Evolutionary conservation across 805 yeast genomes (phyloP).

Genomic region (Candida sakaeoensis): DNA sequence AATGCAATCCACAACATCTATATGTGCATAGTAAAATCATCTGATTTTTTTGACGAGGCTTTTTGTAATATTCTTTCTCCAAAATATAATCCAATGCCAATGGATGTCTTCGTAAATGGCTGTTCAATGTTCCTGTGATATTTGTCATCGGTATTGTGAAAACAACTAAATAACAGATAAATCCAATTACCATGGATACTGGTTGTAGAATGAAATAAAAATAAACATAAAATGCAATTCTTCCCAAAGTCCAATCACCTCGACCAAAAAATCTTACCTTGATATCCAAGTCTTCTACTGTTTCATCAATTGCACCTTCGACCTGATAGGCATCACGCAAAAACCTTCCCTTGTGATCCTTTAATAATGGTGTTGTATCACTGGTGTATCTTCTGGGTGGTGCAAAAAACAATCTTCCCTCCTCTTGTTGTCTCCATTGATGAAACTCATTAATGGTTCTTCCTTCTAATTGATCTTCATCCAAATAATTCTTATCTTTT

Average conservation of each 20-base stretch:
- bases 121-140: constrained; percentile 59
- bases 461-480: constrained; percentile 89
- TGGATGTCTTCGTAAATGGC: constrained; percentile 87
- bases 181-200: constrained; percentile 48
- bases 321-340: constrained; percentile 34
- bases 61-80: constrained; percentile 47
- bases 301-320: constrained; percentile 17
- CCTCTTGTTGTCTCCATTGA: constrained; percentile 79
- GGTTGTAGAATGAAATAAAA: constrained; percentile 75
- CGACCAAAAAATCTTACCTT: constrained; percentile 75
- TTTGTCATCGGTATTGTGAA: constrained; percentile 94
- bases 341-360: constrained; percentile 41
- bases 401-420: constrained; percentile 76
- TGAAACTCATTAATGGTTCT: constrained; percentile 79
- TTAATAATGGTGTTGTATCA: constrained; percentile 31
- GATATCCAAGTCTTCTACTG: constrained; percentile 26
- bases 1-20: constrained; percentile 87
- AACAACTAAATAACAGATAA: constrained; percentile 75
- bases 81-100: constrained; percentile 73
- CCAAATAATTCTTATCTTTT: constrained; percentile 74
- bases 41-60: constrained; percentile 43
- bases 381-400: constrained; percentile 48
- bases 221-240: constrained; percentile 68
- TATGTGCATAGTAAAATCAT: constrained; percentile 81
- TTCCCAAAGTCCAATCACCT: constrained; percentile 85